Evolutionary conservation across 139 green algal species (phyloP), one percentile per base, ranked within the genome.

Genomic region (Chlamydomonas sp.): DNA sequence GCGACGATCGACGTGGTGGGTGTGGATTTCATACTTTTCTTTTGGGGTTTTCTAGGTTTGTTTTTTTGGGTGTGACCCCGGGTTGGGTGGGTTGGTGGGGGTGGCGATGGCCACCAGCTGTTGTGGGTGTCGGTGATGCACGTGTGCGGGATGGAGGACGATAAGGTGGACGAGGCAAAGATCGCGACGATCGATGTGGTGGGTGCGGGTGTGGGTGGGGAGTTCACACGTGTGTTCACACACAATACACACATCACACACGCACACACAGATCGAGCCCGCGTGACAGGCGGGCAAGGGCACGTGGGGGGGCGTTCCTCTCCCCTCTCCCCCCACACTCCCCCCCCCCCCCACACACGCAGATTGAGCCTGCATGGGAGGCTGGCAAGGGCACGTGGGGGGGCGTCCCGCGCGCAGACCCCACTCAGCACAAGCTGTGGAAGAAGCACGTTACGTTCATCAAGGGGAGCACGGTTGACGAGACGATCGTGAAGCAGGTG

Each of bases 111-210:
- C 26, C n/a, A n/a, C n/a, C n/a, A n/a, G 22, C 66, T 83, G 35
- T 36, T 83, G 73, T 83, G 78, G 78, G 73, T 73, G 0, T 71
- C 43, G 31, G 57, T 83, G 28, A 31, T 83, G 54, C 37, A 83
- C n/a, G 43, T 80, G 50, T 36, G 28, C 5, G 50, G 66, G 26
- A 26, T 75, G 3, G 8, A 69, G 4, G 43, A 58, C n/a, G 35
- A 37, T 24, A 35, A 60, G n/a, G 50, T 30, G 5, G 26, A 47
- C 3, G n/a, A 43, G 29, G 43, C 16, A 54, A 54, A 16, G 13
- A 16, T 54, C 13, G 13, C 43, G 13, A 54, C 13, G 16, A 13
- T 16, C 43, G 13, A 54, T 26, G 13, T 33, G 20, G 13, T 66
- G 16, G 59, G 43, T 22, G 26, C 43, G 16, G 29, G 8, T 39